Evolutionary conservation across 2,329 filamentous ascomycete genomes (phyloP), one percentile per base, ranked within the genome.

Genomic region (Fusarium annulatum): DNA sequence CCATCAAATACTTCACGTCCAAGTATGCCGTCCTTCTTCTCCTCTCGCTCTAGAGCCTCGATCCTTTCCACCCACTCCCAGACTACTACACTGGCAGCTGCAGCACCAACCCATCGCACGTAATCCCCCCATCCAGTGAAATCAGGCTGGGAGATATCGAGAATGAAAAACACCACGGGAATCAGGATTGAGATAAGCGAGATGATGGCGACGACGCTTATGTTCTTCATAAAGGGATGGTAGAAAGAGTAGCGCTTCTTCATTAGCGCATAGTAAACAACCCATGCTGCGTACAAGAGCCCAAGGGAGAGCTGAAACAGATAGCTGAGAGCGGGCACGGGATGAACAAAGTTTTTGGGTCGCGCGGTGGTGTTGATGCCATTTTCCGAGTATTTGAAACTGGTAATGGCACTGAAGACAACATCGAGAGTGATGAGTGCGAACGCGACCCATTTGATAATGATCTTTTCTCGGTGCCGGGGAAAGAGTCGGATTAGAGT

Each of bases 51-150:
- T 69, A 97, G 83, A 0, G 95, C 94, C 81, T 98, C 95, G 55
- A 98, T 98, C 33, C 95, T 89, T 82, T 98, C 95, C 7, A 98
- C 95, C 95, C 95, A 98, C 82, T 98, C 95, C 95, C 95, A 98
- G 5, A 98, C 95, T 28, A 97, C 94, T n/a, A 97, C 95, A 82
- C 94, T 97, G 34, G 95, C 95, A 3, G 95, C 95, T 1, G 95
- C 95, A 3, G 95, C 95, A 53, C 95, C 95, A n/a, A 97, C 95
- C 95, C 95, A 98, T 78, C 95, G 88, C 51, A 97, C 95, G 79
- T 97, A 98, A 79, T 97, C 95, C 79, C 95, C 95, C 95, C 95
- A 98, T 14, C 93, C 94, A 43, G 94, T 94, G 69, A 97, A 92
- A 69, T 94, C 91, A 33, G 94, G 92, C 77, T 96, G 92, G 14